These are phyloP conservation scores for Cinnamomum chago DNA, from an alignment of 164 flowering plant genomes.

Conservation along the genomic window DNA sequence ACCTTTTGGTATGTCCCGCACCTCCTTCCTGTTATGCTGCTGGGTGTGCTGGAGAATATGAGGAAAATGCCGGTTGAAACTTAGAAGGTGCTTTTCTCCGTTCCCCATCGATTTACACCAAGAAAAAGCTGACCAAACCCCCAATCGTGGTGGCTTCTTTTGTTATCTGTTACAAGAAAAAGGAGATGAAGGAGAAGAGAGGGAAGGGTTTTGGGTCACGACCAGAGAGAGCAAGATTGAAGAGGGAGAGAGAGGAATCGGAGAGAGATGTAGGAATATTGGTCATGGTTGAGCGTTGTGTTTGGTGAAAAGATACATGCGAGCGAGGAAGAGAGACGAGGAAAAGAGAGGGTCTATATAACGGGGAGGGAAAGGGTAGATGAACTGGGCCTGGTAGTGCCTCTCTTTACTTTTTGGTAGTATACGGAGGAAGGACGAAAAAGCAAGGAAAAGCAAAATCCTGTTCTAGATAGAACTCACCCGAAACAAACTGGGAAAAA, in stretches of 20 bases:
- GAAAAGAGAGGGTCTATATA: background rate
- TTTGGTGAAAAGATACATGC: background rate
- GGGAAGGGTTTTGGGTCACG: conserved; percentile 80
- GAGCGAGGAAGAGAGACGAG: conserved; percentile 3
- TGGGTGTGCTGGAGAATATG: conserved; percentile 29
- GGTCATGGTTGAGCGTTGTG: conserved; percentile 45
- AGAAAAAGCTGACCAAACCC: background rate
- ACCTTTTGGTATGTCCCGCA: conserved; percentile 55
- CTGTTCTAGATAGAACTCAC: too few relatives aligned
- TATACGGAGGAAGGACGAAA: too few relatives aligned
- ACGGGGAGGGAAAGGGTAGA: background rate
- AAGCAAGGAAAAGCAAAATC: too few relatives aligned
- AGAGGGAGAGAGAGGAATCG: conserved; percentile 47
- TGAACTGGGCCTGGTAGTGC: too few relatives aligned
- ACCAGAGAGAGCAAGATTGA: conserved; percentile 56
- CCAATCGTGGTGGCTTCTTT: too few relatives aligned
- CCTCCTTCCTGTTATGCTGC: conserved; percentile 19
- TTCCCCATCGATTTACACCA: background rate
- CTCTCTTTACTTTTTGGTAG: too few relatives aligned
- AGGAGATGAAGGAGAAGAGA: conserved; percentile 3
- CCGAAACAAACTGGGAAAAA: too few relatives aligned
- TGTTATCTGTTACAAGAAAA: background rate
- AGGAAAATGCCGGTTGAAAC: conserved; percentile 39
- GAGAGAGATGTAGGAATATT: conserved; percentile 55
- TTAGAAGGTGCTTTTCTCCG: conserved; percentile 31